Conservation (phyloP, 108 stramenopile genomes). For the Aurantiochytrium sp. region DNA sequence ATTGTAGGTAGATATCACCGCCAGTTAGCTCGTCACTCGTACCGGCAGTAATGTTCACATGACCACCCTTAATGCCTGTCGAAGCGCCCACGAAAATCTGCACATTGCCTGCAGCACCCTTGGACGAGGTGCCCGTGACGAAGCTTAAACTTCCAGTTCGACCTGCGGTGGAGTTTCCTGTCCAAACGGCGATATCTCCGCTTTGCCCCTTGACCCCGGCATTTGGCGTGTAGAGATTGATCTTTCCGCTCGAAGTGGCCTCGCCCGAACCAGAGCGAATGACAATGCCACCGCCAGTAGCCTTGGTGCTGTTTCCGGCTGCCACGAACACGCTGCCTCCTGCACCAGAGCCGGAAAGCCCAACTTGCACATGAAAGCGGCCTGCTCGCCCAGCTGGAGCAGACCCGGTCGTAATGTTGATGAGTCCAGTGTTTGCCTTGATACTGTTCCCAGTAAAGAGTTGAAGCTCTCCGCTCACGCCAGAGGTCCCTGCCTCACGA, state of each 20-base stretch:
- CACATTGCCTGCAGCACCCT: neutral
- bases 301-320: slow-evolving; percentile 20
- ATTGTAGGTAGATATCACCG: neutral
- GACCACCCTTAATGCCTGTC: neutral
- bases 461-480: slow-evolving; percentile 2
- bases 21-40: neutral
- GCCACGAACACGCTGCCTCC: slow-evolving; percentile 9
- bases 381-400: slow-evolving; percentile 20
- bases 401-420: slow-evolving; percentile 26
- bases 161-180: slow-evolving; percentile 28
- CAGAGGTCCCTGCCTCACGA: slow-evolving; percentile 24
- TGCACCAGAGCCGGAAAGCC: slow-evolving; percentile 10
- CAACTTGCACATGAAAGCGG: slow-evolving; percentile 8
- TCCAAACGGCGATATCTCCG: slow-evolving; percentile 22
- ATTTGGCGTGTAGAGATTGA: slow-evolving; percentile 19
- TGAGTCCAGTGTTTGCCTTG: neutral
- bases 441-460: neutral
- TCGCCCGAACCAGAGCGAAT: neutral
- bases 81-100: neutral
- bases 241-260: slow-evolving; percentile 25
- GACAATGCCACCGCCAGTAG: neutral
- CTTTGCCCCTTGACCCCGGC: slow-evolving; percentile 32
- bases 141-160: neutral
- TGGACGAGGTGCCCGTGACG: neutral
- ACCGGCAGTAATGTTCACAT: neutral